These are phyloP conservation scores for Citrus inodora DNA, from an alignment of 345 rosid genomes.

Conservation along the genomic window DNA sequence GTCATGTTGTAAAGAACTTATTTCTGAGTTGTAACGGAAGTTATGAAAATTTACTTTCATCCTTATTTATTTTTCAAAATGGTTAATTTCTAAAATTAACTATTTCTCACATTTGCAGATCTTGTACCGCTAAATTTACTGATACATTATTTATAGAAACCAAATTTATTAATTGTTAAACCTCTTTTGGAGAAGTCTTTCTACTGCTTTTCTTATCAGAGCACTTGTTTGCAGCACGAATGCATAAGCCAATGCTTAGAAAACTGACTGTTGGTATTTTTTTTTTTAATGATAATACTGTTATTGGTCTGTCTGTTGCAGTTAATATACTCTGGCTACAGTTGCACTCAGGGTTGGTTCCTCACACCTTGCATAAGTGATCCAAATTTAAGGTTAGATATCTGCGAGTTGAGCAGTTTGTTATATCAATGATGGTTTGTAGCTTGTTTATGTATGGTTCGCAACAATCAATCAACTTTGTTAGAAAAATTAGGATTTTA, in stretches of 20 bases:
- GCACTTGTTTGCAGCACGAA: background rate
- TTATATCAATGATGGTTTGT: background rate
- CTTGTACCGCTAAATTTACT: background rate
- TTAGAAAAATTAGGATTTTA: background rate
- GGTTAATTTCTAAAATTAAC: background rate
- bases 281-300: background rate
- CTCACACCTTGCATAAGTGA: slow-evolving; percentile 83
- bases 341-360: slow-evolving; percentile 97
- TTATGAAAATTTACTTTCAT: background rate
- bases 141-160: background rate
- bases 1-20: background rate
- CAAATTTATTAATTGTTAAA: background rate
- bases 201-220: background rate
- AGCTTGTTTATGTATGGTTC: background rate
- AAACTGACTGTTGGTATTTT: background rate
- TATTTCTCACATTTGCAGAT: background rate
- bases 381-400: slow-evolving; percentile 81
- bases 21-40: background rate
- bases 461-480: background rate
- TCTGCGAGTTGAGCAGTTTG: background rate
- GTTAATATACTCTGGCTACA: slow-evolving; percentile 90
- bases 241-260: background rate
- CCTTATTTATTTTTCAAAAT: background rate
- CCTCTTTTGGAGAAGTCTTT: background rate
- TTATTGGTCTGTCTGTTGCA: slow-evolving; percentile 32